phyloP scores from a whole-genome alignment of 1,284 basidiomycete species.

The Ustilago esculenta region DNA sequence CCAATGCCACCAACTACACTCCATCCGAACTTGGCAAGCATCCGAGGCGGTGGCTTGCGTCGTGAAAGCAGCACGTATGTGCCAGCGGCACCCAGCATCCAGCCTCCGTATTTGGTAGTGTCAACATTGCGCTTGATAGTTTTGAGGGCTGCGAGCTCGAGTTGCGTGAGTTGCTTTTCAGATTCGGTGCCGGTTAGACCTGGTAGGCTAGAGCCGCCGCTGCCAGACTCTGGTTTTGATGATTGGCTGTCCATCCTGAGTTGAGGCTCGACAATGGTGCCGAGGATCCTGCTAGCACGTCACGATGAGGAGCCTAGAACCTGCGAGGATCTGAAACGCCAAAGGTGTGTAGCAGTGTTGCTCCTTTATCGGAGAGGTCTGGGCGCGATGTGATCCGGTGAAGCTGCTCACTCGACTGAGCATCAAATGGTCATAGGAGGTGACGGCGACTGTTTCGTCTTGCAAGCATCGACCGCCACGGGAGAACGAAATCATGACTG shows the following conservation, averaged over 20 bases:
- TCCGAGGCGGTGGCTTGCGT: conserved; percentile 27
- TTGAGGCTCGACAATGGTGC: conserved; percentile 6
- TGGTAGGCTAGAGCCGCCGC: conserved; percentile 19
- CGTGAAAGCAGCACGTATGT: conserved; percentile 21
- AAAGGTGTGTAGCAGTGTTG: too few relatives aligned
- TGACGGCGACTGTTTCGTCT: too few relatives aligned
- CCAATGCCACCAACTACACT: conserved; percentile 38
- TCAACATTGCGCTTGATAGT: conserved; percentile 47
- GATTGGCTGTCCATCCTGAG: background rate
- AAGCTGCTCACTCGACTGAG: too few relatives aligned
- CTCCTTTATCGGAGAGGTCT: too few relatives aligned
- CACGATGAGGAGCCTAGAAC: too few relatives aligned
- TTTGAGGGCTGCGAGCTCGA: conserved; percentile 36
- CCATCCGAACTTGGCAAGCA: conserved; percentile 21
- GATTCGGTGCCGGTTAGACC: conserved; percentile 37
- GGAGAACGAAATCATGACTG: too few relatives aligned
- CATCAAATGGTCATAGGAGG: too few relatives aligned
- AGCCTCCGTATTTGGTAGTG: conserved; percentile 40
- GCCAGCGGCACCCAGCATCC: conserved; percentile 40
- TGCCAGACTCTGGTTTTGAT: too few relatives aligned
- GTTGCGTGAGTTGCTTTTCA: conserved; percentile 42
- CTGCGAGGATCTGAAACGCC: too few relatives aligned
- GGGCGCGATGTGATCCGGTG: too few relatives aligned
- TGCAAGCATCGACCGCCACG: too few relatives aligned
- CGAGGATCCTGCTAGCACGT: too few relatives aligned